Conservation (phyloP, 2,329 filamentous ascomycete species). For the Dendryphion nanum region DNA sequence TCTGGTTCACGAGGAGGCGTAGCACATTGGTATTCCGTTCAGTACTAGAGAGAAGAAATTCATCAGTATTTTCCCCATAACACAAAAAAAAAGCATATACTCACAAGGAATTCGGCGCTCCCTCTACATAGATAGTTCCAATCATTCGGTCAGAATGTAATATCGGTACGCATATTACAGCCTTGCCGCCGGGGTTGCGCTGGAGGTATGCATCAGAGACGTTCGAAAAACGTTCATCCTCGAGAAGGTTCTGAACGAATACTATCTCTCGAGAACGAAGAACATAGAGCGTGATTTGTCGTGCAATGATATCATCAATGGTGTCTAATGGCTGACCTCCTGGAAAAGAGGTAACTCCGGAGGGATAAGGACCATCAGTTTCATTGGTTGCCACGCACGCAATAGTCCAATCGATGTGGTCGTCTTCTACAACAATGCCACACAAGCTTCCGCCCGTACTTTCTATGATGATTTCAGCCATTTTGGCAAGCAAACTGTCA, state of each 20-base stretch:
- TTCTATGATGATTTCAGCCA: conserved; percentile 78
- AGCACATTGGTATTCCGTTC: conserved; percentile 59
- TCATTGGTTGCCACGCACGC: conserved; percentile 70
- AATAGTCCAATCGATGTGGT: conserved; percentile 65
- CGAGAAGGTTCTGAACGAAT: conserved; percentile 70
- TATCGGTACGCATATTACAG: conserved; percentile 79
- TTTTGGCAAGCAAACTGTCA: conserved; percentile 73
- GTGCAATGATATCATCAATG: conserved; percentile 65
- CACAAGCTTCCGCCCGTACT: conserved; percentile 73
- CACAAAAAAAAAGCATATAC: too few relatives aligned
- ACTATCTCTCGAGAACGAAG: conserved; percentile 74
- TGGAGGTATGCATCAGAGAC: conserved; percentile 68
- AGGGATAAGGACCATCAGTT: conserved; percentile 2
- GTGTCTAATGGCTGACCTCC: conserved; percentile 64
- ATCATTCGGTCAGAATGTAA: conserved; percentile 70
- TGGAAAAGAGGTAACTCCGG: conserved; percentile 64
- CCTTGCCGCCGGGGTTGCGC: conserved; percentile 67
- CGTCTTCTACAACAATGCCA: conserved; percentile 71
- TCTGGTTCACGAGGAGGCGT: conserved; percentile 73
- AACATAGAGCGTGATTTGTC: conserved; percentile 74
- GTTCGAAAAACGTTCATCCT: conserved; percentile 76
- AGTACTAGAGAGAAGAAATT: too few relatives aligned
- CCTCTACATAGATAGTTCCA: conserved; percentile 75
- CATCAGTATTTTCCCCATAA: too few relatives aligned
- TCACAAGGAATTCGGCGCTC: conserved; percentile 75